Evolutionary conservation across 2,329 filamentous ascomycete species (phyloP), one percentile per base, ranked within the genome.

Genomic region (Trichoderma sp.): DNA sequence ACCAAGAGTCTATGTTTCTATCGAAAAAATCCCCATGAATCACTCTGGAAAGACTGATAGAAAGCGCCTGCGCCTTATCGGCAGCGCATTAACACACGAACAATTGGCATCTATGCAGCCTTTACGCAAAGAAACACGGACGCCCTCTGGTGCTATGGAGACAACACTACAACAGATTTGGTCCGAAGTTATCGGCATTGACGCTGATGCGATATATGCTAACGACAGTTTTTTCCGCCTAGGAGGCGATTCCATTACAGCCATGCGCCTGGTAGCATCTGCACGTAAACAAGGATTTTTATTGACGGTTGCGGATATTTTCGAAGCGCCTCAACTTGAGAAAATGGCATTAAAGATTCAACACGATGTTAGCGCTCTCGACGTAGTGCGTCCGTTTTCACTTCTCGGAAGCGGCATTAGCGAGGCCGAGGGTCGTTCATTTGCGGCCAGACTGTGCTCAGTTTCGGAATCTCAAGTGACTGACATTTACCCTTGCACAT

Each of bases 201-300:
- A 78, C 0, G 69, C 77, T 0, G 76, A 76, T 1, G 76, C 78
- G 6, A 76, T 83, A 71, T 74, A 76, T 15, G 67, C 76, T 3
- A 75, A 79, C 9, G 77, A 79, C 71, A 77, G 76, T 74, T 84
- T 84, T 73, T 77, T 84, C 62, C 74, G 75, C 20, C 74, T 83
- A 4, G 82, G 82, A 6, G 83, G 82, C 8, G 82, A 84, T 66
- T 84, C 82, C 8, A 82, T 84, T 28, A 75, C 74, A 0, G 81
- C 82, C 20, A 84, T 84, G 78, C 75, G 77, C 2, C 76, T 83
- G 32, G 79, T 79, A 6, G 83, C 85, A 17, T 71, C 76, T 26
- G 78, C 77, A 20, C 75, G 78, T 34, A 75, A 76, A 39, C 74
- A 73, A 2, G 76, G 76, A 28, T 67, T 0, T 67, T 73, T 62